A percentile compares a stretch with the other conserved stretches of the same genome.
These are phyloP conservation scores for Aspergillus affinis DNA, from an alignment of 495 filamentous ascomycete genomes.

Conservation along the genomic window DNA sequence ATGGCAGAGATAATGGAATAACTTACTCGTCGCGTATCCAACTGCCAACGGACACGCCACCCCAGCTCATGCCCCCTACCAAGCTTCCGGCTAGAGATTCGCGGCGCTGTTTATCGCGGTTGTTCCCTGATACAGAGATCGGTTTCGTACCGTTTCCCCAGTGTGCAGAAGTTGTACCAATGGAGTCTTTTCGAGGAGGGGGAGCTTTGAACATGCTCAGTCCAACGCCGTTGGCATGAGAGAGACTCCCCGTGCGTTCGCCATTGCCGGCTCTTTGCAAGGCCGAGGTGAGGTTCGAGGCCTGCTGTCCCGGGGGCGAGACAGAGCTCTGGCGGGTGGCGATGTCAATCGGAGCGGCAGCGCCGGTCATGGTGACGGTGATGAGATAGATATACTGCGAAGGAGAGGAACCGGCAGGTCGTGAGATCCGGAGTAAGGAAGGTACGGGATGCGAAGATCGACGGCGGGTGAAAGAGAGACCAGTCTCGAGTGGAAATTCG, in stretches of 20 bases:
- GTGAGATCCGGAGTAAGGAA: conserved; percentile 29
- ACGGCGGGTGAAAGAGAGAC: conserved; percentile 17
- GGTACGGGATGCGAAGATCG: conserved; percentile 6
- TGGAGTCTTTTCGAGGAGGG: conserved; percentile 66
- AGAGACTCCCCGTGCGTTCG: conserved; percentile 42
- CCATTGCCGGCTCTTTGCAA: conserved; percentile 49
- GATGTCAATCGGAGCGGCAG: conserved; percentile 64
- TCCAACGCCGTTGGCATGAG: conserved; percentile 42
- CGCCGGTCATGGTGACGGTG: conserved; percentile 47
- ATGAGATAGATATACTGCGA: conserved; percentile 37
- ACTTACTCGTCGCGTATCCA: conserved; percentile 99
- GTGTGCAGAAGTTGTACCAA: conserved; percentile 54
- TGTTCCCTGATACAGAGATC: conserved; percentile 77
- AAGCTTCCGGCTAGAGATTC: conserved; percentile 87
- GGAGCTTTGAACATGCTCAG: conserved; percentile 61
- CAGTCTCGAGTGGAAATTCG: conserved; percentile 12
- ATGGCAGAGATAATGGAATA: conserved; percentile 16
- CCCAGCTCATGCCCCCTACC: conserved; percentile 95
- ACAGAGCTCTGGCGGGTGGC: conserved; percentile 61
- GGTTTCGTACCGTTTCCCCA: conserved; percentile 78
- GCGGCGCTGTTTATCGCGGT: conserved; percentile 71
- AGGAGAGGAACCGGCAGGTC: conserved; percentile 35
- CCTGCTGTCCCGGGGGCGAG: conserved; percentile 59
- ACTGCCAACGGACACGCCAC: conserved; percentile 91
- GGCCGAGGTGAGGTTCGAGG: conserved; percentile 63